Evolutionary conservation across 495 filamentous ascomycete species (phyloP), one percentile per base, ranked within the genome.

Genomic region (Tuber brumale): DNA sequence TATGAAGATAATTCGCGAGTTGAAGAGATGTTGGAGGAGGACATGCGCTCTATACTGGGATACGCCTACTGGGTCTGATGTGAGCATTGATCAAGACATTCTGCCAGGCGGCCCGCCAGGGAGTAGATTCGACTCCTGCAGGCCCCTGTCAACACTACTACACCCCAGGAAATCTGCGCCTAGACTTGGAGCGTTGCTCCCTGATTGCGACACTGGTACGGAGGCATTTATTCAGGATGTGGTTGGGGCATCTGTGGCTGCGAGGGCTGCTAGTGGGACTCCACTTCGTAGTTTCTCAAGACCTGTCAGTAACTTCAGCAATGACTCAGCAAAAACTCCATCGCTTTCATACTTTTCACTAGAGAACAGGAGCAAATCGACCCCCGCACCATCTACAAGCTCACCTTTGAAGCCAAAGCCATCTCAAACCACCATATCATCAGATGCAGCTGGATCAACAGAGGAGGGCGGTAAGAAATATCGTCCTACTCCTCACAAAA

Each of bases 21-120:
- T 98, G 70, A 98, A 98, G 84, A 94, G 95, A 84, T 98, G 96
- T 83, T 99, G 96, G 96, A 89, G 96, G 84, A 90, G 94, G 72
- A 92, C 94, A 23, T 97, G 94, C 81, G 89, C 91, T 2, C 85
- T 92, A 42, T 97, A 94, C 81, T 98, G 95, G 95, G 92, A 97
- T 79, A 88, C 87, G 2, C 85, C 89, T 0, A 74, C 76, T 39
- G 85, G 89, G 75, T 82, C 85, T 7, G 87, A 89, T 35, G 77
- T 82, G 74, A 83, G 86, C 70, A 85, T 86, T 78, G 90, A 95
- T 73, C 86, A 89, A 70, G 89, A 91, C 39, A 94, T 97, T 75
- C 79, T 87, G 5, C 93, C 95, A 21, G 95, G 95, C 66, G 92
- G 90, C 37, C 48, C 71, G 18, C 82, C 82, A 66, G 82, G 82